Conservation (phyloP, 108 stramenopile genomes). For the Epithemia pelagica region DNA sequence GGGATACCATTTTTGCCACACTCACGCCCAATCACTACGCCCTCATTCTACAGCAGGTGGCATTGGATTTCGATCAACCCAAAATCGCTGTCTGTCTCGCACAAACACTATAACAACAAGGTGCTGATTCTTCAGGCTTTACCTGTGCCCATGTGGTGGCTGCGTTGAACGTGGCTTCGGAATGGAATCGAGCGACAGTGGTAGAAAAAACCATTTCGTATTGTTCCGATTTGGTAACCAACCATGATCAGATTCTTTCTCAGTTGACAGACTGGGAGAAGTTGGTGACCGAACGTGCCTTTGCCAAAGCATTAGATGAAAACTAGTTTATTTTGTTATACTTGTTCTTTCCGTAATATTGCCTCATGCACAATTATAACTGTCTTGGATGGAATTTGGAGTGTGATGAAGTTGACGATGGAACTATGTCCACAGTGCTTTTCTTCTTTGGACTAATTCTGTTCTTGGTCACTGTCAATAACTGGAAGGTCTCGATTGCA, state of each 20-base stretch:
- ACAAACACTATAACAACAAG: too few relatives aligned
- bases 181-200: conserved; percentile 20
- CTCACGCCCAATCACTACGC: conserved; percentile 15
- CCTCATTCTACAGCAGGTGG: conserved; percentile 12
- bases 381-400: too few relatives aligned
- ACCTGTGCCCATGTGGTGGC: conserved; percentile 18
- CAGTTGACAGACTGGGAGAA: conserved; percentile 26
- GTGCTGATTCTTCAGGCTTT: background rate
- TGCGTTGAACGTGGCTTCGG: conserved; percentile 10
- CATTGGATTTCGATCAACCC: conserved; percentile 24
- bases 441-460: too few relatives aligned
- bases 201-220: conserved; percentile 13
- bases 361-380: too few relatives aligned
- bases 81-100: conserved; percentile 17
- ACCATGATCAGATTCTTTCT: conserved; percentile 1
- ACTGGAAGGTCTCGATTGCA: too few relatives aligned
- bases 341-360: too few relatives aligned
- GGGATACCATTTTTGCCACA: conserved; percentile 11
- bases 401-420: too few relatives aligned
- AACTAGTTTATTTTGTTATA: too few relatives aligned
- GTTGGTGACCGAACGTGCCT: conserved; percentile 2
- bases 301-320: background rate
- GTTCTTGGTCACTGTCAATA: too few relatives aligned
- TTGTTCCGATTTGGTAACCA: conserved; percentile 13
- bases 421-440: too few relatives aligned